Evolutionary conservation across 208 protist genomes (phyloP), one percentile per base, ranked within the genome.

Genomic region (Tritrichomonas musculus): DNA sequence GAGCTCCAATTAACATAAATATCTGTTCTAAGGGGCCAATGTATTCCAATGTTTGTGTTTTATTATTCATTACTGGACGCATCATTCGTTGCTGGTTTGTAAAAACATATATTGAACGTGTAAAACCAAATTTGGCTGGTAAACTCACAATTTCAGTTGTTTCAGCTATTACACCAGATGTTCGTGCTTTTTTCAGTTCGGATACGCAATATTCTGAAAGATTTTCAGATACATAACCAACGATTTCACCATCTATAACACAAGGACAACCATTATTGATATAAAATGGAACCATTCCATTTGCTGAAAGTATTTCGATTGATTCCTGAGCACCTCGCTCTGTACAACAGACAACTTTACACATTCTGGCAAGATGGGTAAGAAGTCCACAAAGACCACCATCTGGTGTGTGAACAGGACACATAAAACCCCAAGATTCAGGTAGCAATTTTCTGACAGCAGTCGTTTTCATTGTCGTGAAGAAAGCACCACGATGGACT

Each of bases 401-500:
- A 97, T 99, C 99, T 73, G 99, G 99, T 50, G 99, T 99, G 96
- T 99, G 98, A 55, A 99, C 99, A 95, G 99, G 99, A 96, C 99
- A 99, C 57, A 99, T 95, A 96, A 99, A 99, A 25, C 97, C 99
- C 97, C 98, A 99, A 5, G 97, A 96, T 95, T 99, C 98, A 57
- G 98, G 99, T 53, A 98, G 97, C 94, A 99, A 98, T 95, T 98
- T 98, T 93, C 99, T 97, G 92, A 99, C 98, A 94, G 97, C 95
- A 57, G 94, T 96, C 13, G 95, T 96, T 44, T 96, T 96, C 97
- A 99, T 99, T 72, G 97, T 97, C 20, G 98, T 96, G 95, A 99
- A 99, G 93, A 98, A 99, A 92, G 97, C 97, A 94, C 99, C 99
- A 55, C 73, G 9, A 94, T 99, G 98, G 50, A 99, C 96, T 82